These are phyloP conservation scores for Cutaneotrichosporon dermatis DNA, from an alignment of 1,284 basidiomycete species.

Conservation along the genomic window DNA sequence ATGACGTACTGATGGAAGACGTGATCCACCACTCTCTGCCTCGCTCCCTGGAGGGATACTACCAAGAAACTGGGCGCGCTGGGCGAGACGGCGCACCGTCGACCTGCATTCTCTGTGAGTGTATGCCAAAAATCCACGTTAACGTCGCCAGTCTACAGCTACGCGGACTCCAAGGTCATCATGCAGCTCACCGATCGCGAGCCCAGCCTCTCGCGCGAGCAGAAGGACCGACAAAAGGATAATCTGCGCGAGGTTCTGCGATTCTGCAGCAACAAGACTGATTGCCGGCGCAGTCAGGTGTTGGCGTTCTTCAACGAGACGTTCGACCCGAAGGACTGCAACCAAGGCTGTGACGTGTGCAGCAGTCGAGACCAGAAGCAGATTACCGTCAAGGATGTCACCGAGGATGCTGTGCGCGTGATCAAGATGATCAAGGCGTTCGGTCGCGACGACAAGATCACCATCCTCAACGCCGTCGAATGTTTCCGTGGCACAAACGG, in stretches of 20 bases:
- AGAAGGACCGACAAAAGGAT: slow-evolving; percentile 59
- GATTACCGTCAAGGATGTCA: slow-evolving; percentile 39
- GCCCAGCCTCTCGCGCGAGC: slow-evolving; percentile 50
- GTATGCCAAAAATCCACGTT: slow-evolving; percentile 26
- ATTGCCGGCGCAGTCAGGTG: slow-evolving; percentile 84
- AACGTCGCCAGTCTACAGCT: slow-evolving; percentile 55
- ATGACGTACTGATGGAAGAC: slow-evolving; percentile 51
- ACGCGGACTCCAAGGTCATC: slow-evolving; percentile 53
- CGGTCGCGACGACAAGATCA: slow-evolving; percentile 30
- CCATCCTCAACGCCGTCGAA: slow-evolving; percentile 39
- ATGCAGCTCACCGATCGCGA: slow-evolving; percentile 58
- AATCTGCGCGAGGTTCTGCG: slow-evolving; percentile 60
- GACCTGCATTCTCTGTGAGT: slow-evolving; percentile 58
- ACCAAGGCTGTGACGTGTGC: slow-evolving; percentile 48
- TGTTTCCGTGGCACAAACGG: slow-evolving; percentile 42
- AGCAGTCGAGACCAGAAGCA: slow-evolving; percentile 29
- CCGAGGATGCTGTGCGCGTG: slow-evolving; percentile 31
- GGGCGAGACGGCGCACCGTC: slow-evolving; percentile 69
- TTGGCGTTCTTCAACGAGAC: slow-evolving; percentile 54
- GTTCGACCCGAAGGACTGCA: slow-evolving; percentile 43
- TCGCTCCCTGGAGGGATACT: slow-evolving; percentile 66
- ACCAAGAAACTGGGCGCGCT: slow-evolving; percentile 80
- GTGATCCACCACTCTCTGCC: slow-evolving; percentile 73
- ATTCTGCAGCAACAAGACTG: slow-evolving; percentile 75
- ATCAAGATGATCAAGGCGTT: slow-evolving; percentile 38